Evolutionary conservation across 192 early-diverging fungal species (phyloP), one percentile per base, ranked within the genome.

Genomic region (Pilaira anomala): DNA sequence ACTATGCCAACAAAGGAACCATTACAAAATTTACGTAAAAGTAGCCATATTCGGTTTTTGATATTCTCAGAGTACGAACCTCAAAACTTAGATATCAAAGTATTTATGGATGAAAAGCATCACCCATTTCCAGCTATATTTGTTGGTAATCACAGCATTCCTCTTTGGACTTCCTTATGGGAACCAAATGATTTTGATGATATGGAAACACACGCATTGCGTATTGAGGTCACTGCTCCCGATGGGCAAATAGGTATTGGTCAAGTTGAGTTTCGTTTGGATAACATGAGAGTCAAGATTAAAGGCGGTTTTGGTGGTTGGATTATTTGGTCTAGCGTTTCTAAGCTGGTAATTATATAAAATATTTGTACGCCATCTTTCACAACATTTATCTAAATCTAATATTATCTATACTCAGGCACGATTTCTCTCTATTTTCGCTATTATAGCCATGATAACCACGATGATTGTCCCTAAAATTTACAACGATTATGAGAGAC

Each of bases 121-220:
- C 83, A 83, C 60, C 63, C 78, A 48, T 74, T 79, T 11, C 61
- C 74, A 1, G 75, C 80, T 9, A 39, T 54, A 16, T 85, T 79
- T 70, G 75, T 67, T 39, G 80, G 83, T 57, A 75, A 69, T 0
- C 53, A 71, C 18, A 68, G 75, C 1, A 63, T 94, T n/a, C 93
- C 93, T 3, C 73, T 96, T 19, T 96, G 89, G 82, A 75, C 76
- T 0, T 72, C 77, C 7, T 66, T 70, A 21, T 96, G 93, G 93
- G 76, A 90, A 61, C 82, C 92, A n/a, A 65, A 72, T 9, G 36
- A 65, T 21, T 95, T 83, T 65, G 77, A 91, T 69, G 90, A 95
- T 53, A 83, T 80, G 16, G 49, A 69, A 46, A 73, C 83, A 5
- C 91, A 94, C 62, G 33, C 65, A 28, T 29, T 96, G 7, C 69